Evolutionary conservation across 2,329 filamentous ascomycete genomes (phyloP).

Genomic region (Drechmeria coniospora): DNA sequence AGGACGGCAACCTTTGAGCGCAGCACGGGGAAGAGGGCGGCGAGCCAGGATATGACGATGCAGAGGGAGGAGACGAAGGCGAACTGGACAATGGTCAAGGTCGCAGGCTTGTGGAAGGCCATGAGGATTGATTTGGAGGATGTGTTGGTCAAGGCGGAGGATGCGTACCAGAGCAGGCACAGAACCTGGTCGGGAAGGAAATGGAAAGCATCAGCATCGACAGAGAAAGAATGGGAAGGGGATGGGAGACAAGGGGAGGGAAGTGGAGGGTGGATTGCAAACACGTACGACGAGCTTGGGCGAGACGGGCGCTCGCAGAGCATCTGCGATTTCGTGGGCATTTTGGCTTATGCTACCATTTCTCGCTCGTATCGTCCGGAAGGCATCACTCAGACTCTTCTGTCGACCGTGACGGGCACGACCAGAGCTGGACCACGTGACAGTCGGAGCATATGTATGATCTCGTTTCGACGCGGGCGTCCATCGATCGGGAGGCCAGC

Average conservation of each 20-base stretch:
- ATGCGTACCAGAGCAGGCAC: slow-evolving; percentile 86
- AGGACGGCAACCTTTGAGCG: slow-evolving; percentile 62
- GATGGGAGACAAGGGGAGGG: neutral
- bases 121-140: slow-evolving; percentile 96
- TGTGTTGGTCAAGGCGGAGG: slow-evolving; percentile 90
- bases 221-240: too few relatives aligned
- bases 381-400: slow-evolving; percentile 81
- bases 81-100: slow-evolving; percentile 86
- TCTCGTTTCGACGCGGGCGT: slow-evolving; percentile 12
- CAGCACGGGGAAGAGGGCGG: slow-evolving; percentile 55
- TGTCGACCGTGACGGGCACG: slow-evolving; percentile 52
- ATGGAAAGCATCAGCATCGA: slow-evolving; percentile 1
- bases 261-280: slow-evolving; percentile 1
- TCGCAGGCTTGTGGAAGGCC: slow-evolving; percentile 78
- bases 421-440: slow-evolving; percentile 16
- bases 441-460: too few relatives aligned
- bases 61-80: slow-evolving; percentile 84
- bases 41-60: slow-evolving; percentile 61
- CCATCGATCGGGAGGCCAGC: too few relatives aligned
- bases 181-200: slow-evolving; percentile 41
- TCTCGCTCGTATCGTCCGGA: slow-evolving; percentile 64
- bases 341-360: slow-evolving; percentile 83
- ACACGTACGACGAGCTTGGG: slow-evolving; percentile 72
- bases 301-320: slow-evolving; percentile 78
- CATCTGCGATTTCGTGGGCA: slow-evolving; percentile 83